Conservation (phyloP, 192 early-diverging fungal genomes). For the Coemansia sp. region DNA sequence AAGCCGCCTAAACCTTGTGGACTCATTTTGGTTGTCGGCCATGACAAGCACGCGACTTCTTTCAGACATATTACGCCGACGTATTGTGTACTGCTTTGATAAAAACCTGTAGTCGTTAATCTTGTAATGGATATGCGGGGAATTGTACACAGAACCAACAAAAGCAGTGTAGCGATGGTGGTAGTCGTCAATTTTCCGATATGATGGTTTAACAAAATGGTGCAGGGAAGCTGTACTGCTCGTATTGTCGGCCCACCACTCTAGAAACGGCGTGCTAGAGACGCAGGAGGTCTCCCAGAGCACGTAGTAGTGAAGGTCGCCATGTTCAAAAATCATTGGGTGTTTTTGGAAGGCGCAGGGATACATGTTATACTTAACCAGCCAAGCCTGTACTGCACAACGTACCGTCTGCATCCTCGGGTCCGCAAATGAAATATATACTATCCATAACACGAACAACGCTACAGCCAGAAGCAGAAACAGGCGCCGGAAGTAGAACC, state of each 20-base stretch:
- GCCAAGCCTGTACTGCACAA: constrained; percentile 18
- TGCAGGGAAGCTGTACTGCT: background rate
- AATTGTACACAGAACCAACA: constrained; percentile 26
- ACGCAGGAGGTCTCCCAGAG: constrained; percentile 51
- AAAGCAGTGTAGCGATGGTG: constrained; percentile 45
- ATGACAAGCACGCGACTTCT: constrained; percentile 35
- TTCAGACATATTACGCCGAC: constrained; percentile 2
- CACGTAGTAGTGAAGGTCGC: constrained; percentile 40
- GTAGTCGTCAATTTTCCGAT: constrained; percentile 22
- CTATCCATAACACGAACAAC: constrained; percentile 3
- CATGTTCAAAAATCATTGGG: constrained; percentile 46
- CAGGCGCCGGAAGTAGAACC: constrained; percentile 28
- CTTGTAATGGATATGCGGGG: constrained; percentile 26
- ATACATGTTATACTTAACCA: constrained; percentile 22
- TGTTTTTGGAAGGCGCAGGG: constrained; percentile 35
- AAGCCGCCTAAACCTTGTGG: constrained; percentile 24
- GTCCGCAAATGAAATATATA: constrained; percentile 14
- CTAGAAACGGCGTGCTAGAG: constrained; percentile 15
- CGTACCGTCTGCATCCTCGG: constrained; percentile 18
- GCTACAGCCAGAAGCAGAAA: constrained; percentile 18
- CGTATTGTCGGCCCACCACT: constrained; percentile 36
- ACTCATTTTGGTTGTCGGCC: constrained; percentile 46
- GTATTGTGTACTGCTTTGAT: constrained; percentile 24
- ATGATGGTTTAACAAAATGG: constrained; percentile 25
- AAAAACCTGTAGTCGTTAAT: constrained; percentile 20